These are phyloP conservation scores for Plasmodium knowlesi DNA, from an alignment of 169 alveolate genomes.

Conservation along the genomic window DNA sequence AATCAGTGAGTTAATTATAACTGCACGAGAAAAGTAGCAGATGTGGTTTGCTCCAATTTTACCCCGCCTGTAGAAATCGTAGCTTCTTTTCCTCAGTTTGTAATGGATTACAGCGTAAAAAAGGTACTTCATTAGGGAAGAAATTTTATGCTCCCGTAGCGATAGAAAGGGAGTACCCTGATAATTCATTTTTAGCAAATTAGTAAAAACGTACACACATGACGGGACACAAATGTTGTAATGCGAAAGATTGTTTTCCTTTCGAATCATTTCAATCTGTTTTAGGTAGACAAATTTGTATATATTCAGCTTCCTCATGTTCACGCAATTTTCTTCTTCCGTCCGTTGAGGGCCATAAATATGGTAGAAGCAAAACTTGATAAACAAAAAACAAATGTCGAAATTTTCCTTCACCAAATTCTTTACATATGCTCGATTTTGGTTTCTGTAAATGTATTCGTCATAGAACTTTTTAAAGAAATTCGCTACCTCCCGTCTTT, in stretches of 20 bases:
- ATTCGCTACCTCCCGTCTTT: constrained; percentile 6
- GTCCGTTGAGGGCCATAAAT: not conserved
- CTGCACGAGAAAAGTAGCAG: constrained; percentile 25
- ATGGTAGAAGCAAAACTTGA: constrained; percentile 47
- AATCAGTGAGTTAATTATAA: constrained; percentile 22
- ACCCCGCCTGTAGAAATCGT: constrained; percentile 13
- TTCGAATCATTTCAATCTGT: constrained; percentile 44
- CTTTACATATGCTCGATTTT: constrained; percentile 25
- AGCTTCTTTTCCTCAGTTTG: constrained; percentile 37
- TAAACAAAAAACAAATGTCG: constrained; percentile 56
- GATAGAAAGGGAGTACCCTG: constrained; percentile 16
- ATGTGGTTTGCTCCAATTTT: constrained; percentile 14
- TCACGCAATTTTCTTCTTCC: not conserved
- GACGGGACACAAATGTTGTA: constrained; percentile 61
- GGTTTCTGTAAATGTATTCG: constrained; percentile 59
- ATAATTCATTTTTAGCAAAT: constrained; percentile 59
- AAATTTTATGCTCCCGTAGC: constrained; percentile 10
- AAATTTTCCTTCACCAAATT: constrained; percentile 36
- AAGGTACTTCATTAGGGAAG: constrained; percentile 11
- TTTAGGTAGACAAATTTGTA: constrained; percentile 52
- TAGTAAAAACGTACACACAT: constrained; percentile 42
- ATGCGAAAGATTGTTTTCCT: not conserved
- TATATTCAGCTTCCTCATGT: not conserved
- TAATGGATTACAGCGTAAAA: constrained; percentile 29
- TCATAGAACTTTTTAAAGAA: constrained; percentile 44